Conservation (phyloP, 2,329 filamentous ascomycete species). For the Aspergillus jensenii region DNA sequence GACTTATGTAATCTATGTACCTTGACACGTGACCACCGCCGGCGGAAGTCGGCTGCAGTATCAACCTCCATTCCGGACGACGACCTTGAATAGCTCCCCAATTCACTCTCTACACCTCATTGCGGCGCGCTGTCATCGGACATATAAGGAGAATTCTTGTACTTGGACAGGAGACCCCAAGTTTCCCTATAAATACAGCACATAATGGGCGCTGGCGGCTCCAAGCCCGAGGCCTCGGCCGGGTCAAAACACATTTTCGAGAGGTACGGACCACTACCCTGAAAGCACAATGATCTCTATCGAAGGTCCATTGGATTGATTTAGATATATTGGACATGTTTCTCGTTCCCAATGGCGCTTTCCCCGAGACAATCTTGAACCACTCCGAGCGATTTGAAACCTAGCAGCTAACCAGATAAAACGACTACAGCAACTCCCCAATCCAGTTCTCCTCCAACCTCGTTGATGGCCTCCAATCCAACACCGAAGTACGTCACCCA, state of each 20-base stretch:
- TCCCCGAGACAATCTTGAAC: background rate
- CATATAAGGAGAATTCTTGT: background rate
- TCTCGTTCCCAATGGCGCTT: background rate
- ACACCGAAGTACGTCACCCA: constrained; percentile 68
- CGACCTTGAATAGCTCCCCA: constrained; percentile 17
- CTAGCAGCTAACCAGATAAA: constrained; percentile 19
- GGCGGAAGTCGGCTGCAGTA: constrained; percentile 24
- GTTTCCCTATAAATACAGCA: constrained; percentile 8
- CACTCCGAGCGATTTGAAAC: background rate
- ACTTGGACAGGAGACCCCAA: background rate
- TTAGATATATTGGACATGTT: background rate
- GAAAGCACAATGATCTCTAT: background rate
- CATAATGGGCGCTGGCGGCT: constrained; percentile 62
- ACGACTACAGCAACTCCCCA: constrained; percentile 45
- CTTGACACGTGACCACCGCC: constrained; percentile 17
- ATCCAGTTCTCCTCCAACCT: constrained; percentile 77
- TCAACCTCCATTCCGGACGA: constrained; percentile 17
- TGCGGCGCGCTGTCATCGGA: background rate
- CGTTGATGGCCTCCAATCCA: constrained; percentile 78
- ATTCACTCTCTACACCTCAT: background rate
- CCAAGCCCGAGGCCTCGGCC: constrained; percentile 56
- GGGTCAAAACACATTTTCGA: constrained; percentile 61
- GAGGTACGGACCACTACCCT: constrained; percentile 43
- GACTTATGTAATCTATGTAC: constrained; percentile 13
- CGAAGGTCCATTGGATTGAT: background rate